Conservation (phyloP, 352 stramenopile genomes). For the Globisporangium abappressorium region DNA sequence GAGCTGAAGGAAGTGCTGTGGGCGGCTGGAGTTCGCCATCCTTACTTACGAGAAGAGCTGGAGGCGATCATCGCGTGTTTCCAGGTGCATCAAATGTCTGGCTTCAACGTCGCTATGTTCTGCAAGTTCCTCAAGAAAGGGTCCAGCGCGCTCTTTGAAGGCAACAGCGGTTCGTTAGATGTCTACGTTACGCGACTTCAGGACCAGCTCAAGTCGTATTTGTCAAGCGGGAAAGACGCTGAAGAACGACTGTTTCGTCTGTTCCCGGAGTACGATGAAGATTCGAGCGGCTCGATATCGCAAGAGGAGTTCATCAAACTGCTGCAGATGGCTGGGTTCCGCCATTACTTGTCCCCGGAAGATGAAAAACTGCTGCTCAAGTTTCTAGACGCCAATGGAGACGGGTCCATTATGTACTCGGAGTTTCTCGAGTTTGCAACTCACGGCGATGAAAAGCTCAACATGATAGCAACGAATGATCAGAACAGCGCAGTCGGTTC, state of each 20-base stretch:
- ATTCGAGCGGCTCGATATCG: conserved; percentile 55
- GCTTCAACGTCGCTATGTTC: conserved; percentile 57
- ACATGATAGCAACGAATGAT: conserved; percentile 9
- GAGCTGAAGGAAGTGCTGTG: conserved; percentile 78
- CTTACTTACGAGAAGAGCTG: conserved; percentile 68
- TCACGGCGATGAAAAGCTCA: conserved; percentile 38
- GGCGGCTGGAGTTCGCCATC: conserved; percentile 52
- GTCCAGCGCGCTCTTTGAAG: conserved; percentile 43
- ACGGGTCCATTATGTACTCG: conserved; percentile 54
- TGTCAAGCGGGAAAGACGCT: conserved; percentile 57
- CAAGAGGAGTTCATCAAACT: conserved; percentile 66
- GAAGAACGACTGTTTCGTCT: conserved; percentile 37
- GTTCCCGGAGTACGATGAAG: conserved; percentile 55
- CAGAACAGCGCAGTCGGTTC: conserved; percentile 4
- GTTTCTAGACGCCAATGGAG: conserved; percentile 65
- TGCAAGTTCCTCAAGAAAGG: conserved; percentile 50
- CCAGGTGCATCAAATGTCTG: conserved; percentile 29
- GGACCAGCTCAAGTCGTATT: conserved; percentile 49
- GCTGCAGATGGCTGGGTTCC: conserved; percentile 55
- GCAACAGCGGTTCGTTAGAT: conserved; percentile 39
- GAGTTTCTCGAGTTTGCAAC: conserved; percentile 71
- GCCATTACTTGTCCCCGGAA: conserved; percentile 57
- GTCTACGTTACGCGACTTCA: conserved; percentile 55
- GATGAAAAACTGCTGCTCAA: conserved; percentile 62
- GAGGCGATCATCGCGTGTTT: conserved; percentile 61